Percentiles rank a stretch among this genome's conserved stretches.
phyloP scores from a whole-genome alignment of 805 yeast genomes.

The Saccharomyces eubayanus region DNA sequence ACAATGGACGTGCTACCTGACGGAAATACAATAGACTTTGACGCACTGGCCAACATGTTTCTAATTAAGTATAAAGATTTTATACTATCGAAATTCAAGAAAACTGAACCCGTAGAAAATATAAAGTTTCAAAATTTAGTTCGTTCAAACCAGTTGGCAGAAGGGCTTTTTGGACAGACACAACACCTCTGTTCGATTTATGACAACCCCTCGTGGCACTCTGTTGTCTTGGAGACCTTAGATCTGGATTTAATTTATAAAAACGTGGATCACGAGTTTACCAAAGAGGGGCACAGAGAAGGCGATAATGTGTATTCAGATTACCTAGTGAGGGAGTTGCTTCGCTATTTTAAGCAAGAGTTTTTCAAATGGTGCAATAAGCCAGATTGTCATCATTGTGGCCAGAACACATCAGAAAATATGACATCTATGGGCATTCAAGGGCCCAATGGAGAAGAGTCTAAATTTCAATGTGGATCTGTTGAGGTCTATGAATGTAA shows the following conservation, averaged over 20 bases:
- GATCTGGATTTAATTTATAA: conserved; percentile 51
- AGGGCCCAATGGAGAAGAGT: conserved; percentile 40
- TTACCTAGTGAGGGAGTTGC: conserved; percentile 45
- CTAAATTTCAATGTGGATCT: conserved; percentile 39
- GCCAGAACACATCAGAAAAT: conserved; percentile 29
- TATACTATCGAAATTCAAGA: conserved; percentile 14
- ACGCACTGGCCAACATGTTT: conserved; percentile 15
- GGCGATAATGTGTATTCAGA: conserved; percentile 40
- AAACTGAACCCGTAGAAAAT: conserved; percentile 7
- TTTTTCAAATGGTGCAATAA: conserved; percentile 80
- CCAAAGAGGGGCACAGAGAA: not conserved
- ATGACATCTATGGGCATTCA: conserved; percentile 34
- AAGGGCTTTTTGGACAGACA: conserved; percentile 16
- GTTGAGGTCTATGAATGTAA: conserved; percentile 61
- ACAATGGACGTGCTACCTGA: not conserved
- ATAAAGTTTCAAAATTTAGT: conserved; percentile 15
- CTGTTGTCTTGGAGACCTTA: conserved; percentile 52
- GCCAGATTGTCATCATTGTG: conserved; percentile 54
- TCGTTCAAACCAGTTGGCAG: conserved; percentile 17
- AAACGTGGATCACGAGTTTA: conserved; percentile 43
- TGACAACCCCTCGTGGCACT: conserved; percentile 39
- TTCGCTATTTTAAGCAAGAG: conserved; percentile 65
- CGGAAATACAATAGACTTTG: not conserved
- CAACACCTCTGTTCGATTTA: conserved; percentile 29
- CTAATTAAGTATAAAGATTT: conserved; percentile 15